A percentile compares a stretch with the other conserved stretches of the same genome.
These are phyloP conservation scores for Neonectria punicea DNA, from an alignment of 2,329 filamentous ascomycete species.

Conservation along the genomic window DNA sequence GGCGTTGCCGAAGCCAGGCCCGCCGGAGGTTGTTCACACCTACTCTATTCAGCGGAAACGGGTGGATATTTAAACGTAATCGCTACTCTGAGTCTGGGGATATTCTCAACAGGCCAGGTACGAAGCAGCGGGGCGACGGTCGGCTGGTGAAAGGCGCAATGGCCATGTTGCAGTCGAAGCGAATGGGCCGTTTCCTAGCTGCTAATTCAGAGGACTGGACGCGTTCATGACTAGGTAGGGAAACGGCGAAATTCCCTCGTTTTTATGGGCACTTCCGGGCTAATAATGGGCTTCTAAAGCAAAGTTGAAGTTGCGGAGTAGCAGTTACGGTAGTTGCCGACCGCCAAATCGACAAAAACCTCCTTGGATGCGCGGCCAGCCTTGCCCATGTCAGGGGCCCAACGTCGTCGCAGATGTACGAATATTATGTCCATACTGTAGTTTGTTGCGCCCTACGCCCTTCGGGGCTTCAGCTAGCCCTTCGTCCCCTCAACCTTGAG, in stretches of 20 bases:
- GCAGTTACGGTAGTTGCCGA: neutral
- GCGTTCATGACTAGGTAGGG: neutral
- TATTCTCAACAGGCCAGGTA: neutral
- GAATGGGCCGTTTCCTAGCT: conserved; percentile 16
- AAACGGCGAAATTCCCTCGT: neutral
- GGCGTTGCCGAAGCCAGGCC: neutral
- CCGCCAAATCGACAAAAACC: conserved; percentile 21
- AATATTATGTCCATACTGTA: neutral
- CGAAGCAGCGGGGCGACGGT: conserved; percentile 12
- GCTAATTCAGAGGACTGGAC: too few species aligned
- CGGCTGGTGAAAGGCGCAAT: conserved; percentile 20
- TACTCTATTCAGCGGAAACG: conserved; percentile 30
- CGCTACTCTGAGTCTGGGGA: conserved; percentile 13
- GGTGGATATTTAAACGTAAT: conserved; percentile 39
- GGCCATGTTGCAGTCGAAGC: conserved; percentile 17
- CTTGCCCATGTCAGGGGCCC: neutral
- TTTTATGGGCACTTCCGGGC: neutral
- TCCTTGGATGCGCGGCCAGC: neutral
- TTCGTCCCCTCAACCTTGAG: neutral
- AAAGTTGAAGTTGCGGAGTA: conserved; percentile 3
- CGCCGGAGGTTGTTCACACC: conserved; percentile 3
- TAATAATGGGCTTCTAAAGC: neutral
- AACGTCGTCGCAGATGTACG: neutral
- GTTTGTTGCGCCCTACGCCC: neutral
- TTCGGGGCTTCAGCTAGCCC: neutral